These are phyloP conservation scores for Nymphaea thermarum DNA, from an alignment of 164 flowering plant genomes.

Conservation along the genomic window DNA sequence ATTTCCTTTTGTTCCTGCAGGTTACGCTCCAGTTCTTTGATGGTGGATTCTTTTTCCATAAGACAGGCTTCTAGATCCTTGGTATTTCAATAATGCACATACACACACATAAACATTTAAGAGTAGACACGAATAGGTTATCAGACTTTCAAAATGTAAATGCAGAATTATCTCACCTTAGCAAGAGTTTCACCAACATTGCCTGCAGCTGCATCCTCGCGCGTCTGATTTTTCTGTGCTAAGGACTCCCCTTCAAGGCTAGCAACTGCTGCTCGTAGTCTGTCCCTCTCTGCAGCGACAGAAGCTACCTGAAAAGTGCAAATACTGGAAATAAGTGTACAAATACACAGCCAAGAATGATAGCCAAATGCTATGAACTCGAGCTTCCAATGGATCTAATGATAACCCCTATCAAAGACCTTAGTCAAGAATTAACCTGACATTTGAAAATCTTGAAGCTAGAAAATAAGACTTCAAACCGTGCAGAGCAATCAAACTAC, in stretches of 20 bases:
- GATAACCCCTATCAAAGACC: too few relatives aligned
- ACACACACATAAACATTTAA: not conserved
- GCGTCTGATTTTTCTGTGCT: conserved; percentile 33
- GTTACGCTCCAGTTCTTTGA: conserved; percentile 50
- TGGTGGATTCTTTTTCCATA: conserved; percentile 41
- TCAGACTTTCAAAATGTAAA: not conserved
- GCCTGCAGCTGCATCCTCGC: conserved; percentile 30
- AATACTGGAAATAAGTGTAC: too few relatives aligned
- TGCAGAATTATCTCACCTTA: conserved; percentile 29
- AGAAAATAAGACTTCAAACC: too few relatives aligned
- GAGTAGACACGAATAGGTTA: not conserved
- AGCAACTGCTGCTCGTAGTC: conserved; percentile 16
- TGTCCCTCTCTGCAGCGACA: conserved; percentile 62
- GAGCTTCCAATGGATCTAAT: too few relatives aligned
- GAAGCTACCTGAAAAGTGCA: conserved; percentile 38
- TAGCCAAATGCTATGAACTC: too few relatives aligned
- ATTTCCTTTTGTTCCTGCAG: conserved; percentile 44
- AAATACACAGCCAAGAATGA: too few relatives aligned
- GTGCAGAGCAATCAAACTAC: too few relatives aligned
- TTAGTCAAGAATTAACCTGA: too few relatives aligned
- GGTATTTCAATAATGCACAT: too few relatives aligned
- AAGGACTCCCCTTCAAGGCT: conserved; percentile 14
- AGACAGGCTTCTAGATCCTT: conserved; percentile 72
- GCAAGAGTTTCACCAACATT: conserved; percentile 19
- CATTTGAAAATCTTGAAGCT: too few relatives aligned